A percentile compares a stretch with the other conserved stretches of the same genome.
Evolutionary conservation across 2,329 filamentous ascomycete species (phyloP).

Genomic region (Colletotrichum falcatum): DNA sequence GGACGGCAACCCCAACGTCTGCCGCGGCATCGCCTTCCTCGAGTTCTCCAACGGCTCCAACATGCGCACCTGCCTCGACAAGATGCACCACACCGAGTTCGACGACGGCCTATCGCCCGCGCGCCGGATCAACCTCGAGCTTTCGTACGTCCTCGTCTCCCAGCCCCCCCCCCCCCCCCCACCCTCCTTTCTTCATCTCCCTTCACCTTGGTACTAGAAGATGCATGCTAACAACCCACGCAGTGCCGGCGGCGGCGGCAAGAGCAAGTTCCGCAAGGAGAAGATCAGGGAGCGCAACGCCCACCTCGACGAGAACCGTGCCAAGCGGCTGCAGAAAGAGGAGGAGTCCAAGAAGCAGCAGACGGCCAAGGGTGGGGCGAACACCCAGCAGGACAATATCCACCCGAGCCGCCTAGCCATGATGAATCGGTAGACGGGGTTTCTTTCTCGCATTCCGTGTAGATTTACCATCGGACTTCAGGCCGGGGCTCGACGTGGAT

Average conservation of each 20-base stretch:
- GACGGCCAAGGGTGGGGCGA: conserved; percentile 43
- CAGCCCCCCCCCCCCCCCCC: background rate
- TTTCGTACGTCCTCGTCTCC: conserved; percentile 72
- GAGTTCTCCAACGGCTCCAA: conserved; percentile 89
- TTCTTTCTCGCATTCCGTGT: too few species aligned
- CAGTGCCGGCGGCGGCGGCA: conserved; percentile 87
- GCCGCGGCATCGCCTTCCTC: conserved; percentile 85
- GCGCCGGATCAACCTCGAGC: conserved; percentile 90
- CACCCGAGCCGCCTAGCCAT: conserved; percentile 64
- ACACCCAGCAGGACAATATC: conserved; percentile 53
- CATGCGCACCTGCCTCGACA: conserved; percentile 92
- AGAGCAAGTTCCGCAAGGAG: conserved; percentile 75
- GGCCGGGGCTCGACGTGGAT: background rate
- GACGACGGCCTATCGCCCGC: conserved; percentile 64
- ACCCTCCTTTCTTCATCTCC: background rate
- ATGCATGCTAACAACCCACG: conserved; percentile 22
- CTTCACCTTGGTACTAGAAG: conserved; percentile 5
- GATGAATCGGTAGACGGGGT: conserved; percentile 40
- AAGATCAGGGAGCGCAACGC: conserved; percentile 89
- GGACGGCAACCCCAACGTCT: conserved; percentile 70
- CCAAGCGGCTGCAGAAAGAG: conserved; percentile 61
- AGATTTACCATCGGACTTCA: background rate
- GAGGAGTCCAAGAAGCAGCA: conserved; percentile 53
- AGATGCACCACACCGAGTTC: conserved; percentile 89
- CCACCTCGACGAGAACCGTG: conserved; percentile 78